Conservation (phyloP, 2,329 filamentous ascomycete species). For the Tolypocladium endophyticum region DNA sequence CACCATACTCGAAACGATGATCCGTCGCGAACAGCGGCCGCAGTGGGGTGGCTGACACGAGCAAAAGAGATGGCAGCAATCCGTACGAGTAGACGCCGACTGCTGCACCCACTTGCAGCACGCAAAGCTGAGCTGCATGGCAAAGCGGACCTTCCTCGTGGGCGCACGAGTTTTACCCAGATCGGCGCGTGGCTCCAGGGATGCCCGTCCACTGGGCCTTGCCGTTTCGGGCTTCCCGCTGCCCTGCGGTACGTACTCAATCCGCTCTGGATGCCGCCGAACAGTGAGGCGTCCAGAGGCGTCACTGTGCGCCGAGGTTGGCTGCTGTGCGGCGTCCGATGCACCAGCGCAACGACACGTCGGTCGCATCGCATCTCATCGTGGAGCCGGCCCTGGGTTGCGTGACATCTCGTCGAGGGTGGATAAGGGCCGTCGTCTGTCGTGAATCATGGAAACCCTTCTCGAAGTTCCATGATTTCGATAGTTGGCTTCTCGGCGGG, state of each 20-base stretch:
- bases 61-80: background rate
- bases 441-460: background rate
- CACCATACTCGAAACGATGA: background rate
- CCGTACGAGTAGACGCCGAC: background rate
- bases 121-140: background rate
- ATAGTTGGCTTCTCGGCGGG: background rate
- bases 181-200: constrained; percentile 28
- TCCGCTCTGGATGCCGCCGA: background rate
- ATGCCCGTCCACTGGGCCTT: constrained; percentile 14
- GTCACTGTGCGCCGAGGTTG: background rate
- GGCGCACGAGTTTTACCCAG: constrained; percentile 13
- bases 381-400: background rate
- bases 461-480: background rate
- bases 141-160: constrained; percentile 7
- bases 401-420: background rate
- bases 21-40: background rate
- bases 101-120: background rate
- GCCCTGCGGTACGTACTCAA: background rate
- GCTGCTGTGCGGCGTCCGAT: background rate
- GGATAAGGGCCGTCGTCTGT: background rate
- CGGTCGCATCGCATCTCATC: background rate
- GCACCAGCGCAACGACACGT: background rate
- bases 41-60: background rate
- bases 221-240: constrained; percentile 11
- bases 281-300: background rate